Base-by-base conservation (phyloP, 306 rosid genomes). In the Quercus engelmannii region DNA sequence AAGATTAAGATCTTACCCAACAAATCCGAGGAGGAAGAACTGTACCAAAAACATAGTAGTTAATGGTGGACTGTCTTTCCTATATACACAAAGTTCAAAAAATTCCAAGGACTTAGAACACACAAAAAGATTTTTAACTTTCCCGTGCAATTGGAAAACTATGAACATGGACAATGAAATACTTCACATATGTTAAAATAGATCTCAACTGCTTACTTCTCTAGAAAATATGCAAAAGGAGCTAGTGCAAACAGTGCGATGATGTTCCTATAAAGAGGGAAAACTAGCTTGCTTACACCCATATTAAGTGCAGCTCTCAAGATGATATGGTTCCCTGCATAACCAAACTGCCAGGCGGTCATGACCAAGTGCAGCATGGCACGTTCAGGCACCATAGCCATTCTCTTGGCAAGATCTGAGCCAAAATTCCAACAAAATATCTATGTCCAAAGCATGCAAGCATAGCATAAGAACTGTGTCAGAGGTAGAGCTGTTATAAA, bases 21-120 rank as follows among this genome's bases (percentile, higher is more conserved):
- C 84, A 59, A 91, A 88, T 84, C 91, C 94, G 69, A 88, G 94
- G 7, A 91, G 77, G 86, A 85, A 91, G 79, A 88, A 88, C 5
- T 84, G 91, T 3, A 82, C 20, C 76, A 87, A 56, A 78, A 77
- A 71, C 12, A 55, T 75, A 64, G 26, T 14, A 28, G 87, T 85
- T 35, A 91, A 23, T 55, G 81, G 20, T 49, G 94, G 94, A 79
- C 94, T 85, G 67, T 88, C 92, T 79, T 87, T 87, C 88, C 94
- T 91, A 52, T 51, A 41, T 4, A 21, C 21, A 14, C 69, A 75
- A 73, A 73, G 20, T 26, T 65, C 56, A 59, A 2, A 78, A 10
- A 75, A 35, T 67, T 19, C 12, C 75, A 13, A 61, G 35, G 28
- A 52, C 23, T 17, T 15, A 26, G 71, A 31, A 41, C 13, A 18